Evolutionary conservation across 345 rosid genomes (phyloP).

Genomic region (Microthlaspi erraticum): DNA sequence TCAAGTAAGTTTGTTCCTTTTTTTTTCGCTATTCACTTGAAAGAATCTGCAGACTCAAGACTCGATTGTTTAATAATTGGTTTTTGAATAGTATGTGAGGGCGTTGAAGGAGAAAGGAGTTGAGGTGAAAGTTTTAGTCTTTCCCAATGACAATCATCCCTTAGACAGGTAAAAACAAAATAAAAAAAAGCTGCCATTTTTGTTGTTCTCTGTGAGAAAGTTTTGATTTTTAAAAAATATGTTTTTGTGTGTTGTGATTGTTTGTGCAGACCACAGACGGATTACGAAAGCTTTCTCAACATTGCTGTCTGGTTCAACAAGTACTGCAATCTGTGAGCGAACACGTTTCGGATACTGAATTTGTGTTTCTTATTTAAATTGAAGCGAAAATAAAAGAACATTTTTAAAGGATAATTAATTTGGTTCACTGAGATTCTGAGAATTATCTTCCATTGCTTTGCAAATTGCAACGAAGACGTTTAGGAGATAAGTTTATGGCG

Average conservation of each 20-base stretch:
- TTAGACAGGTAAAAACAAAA: constrained; percentile 61
- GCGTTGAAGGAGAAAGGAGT: constrained; percentile 87
- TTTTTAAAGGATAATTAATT: not conserved
- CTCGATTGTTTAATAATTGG: constrained; percentile 27
- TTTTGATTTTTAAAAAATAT: constrained; percentile 1
- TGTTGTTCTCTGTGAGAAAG: not conserved
- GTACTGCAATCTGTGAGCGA: constrained; percentile 55
- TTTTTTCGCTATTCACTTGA: no score
- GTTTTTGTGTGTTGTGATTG: constrained; percentile 31
- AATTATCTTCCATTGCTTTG: no score
- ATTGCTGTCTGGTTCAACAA: constrained; percentile 86
- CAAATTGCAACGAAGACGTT: no score
- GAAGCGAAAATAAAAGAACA: not conserved
- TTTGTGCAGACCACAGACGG: constrained; percentile 79
- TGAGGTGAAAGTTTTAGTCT: constrained; percentile 65
- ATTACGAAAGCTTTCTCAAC: constrained; percentile 81
- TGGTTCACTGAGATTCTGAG: no score
- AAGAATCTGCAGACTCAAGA: not conserved
- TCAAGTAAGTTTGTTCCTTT: constrained; percentile 54
- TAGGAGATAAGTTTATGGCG: no score
- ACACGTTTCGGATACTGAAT: no score
- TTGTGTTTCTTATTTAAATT: not conserved
- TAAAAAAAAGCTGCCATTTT: not conserved
- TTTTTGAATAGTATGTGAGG: constrained; percentile 61
- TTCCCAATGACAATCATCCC: constrained; percentile 76